Conservation (phyloP, 2,329 filamentous ascomycete genomes). For the Penicillium expansum region DNA sequence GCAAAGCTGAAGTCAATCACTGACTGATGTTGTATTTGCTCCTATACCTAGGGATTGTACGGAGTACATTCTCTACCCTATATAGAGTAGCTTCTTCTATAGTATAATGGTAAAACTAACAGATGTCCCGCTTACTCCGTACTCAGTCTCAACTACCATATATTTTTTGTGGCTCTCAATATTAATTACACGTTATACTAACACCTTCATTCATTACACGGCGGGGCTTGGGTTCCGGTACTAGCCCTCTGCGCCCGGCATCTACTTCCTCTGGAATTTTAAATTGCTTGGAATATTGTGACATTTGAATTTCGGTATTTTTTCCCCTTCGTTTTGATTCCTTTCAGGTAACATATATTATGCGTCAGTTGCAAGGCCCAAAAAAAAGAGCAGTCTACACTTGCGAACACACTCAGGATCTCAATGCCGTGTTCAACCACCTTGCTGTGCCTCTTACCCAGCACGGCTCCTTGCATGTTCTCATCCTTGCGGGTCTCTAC, state of each 20-base stretch:
- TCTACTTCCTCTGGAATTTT: constrained; percentile 11
- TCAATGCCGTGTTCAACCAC: constrained; percentile 6
- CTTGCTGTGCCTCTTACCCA: constrained; percentile 13
- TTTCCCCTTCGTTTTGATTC: too few relatives aligned
- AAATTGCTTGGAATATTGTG: neutral
- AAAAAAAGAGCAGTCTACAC: neutral
- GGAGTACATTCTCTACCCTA: neutral
- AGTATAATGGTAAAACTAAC: neutral
- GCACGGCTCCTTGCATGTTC: constrained; percentile 28
- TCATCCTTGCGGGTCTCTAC: constrained; percentile 24
- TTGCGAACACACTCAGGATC: neutral
- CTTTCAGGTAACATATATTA: constrained; percentile 20
- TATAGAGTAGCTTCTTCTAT: neutral
- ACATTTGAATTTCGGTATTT: neutral
- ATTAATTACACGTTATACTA: constrained; percentile 4
- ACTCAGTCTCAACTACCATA: constrained; percentile 1
- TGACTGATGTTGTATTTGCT: neutral
- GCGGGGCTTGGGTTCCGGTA: constrained; percentile 16
- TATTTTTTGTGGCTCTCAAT: constrained; percentile 3
- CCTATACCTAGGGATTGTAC: neutral
- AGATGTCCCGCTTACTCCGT: constrained; percentile 2
- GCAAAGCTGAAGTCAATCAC: constrained; percentile 17
- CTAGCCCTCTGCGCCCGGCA: constrained; percentile 7
- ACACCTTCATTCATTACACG: constrained; percentile 19
- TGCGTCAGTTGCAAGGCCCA: constrained; percentile 10